A percentile compares a stretch with the other conserved stretches of the same genome.
Conservation (phyloP, 345 rosid genomes). For the Rhodamnia argentea region DNA sequence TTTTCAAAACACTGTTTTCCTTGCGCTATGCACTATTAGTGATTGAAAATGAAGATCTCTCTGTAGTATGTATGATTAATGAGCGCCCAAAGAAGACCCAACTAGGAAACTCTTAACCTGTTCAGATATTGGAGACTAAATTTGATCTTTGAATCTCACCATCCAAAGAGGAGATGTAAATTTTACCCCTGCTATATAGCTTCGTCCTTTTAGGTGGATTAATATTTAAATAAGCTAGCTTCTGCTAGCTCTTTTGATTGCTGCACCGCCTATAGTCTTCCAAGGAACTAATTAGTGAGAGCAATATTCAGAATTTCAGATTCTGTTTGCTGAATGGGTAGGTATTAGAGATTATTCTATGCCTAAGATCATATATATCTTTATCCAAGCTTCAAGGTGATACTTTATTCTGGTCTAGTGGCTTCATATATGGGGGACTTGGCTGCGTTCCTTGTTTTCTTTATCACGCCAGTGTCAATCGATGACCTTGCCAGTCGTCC, state of each 20-base stretch:
- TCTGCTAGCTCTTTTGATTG: not conserved
- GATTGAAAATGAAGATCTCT: not conserved
- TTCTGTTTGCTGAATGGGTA: not conserved
- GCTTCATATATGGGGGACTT: not conserved
- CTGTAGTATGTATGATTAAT: not conserved
- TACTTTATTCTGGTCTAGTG: not conserved
- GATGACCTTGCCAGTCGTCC: not conserved
- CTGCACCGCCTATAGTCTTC: not conserved
- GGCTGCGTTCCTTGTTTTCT: not conserved
- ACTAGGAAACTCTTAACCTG: not conserved
- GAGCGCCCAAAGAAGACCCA: not conserved
- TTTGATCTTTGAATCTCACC: not conserved
- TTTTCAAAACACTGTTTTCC: not conserved
- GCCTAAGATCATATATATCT: not conserved
- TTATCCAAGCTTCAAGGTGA: not conserved
- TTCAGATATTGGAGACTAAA: not conserved
- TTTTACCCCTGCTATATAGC: not conserved
- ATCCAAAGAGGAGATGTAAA: not conserved
- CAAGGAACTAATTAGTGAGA: not conserved
- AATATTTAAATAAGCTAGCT: not conserved
- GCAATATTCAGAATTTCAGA: not conserved
- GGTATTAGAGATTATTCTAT: not conserved
- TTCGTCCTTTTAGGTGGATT: not conserved
- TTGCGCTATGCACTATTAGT: not conserved
- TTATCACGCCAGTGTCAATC: not conserved